Evolutionary conservation across 371 early-diverging fungal genomes (phyloP).

Genomic region (Actinomortierella wolfii): DNA sequence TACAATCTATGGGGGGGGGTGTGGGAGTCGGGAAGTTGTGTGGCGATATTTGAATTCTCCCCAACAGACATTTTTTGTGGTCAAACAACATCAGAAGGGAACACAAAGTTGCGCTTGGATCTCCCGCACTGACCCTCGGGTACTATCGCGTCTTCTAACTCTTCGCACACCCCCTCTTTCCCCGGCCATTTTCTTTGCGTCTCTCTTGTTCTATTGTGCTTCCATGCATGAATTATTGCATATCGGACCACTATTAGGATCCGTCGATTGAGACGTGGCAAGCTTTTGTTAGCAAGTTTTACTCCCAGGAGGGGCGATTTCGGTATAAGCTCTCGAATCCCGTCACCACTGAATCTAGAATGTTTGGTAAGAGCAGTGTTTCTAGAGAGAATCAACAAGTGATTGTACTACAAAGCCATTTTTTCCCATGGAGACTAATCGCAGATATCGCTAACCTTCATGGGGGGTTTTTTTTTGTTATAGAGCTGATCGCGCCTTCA

Average conservation of each 20-base stretch:
- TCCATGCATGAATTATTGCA: neutral
- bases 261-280: constrained; percentile 17
- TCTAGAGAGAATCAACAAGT: neutral
- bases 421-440: neutral
- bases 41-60: too few species aligned
- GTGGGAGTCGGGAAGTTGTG: too few species aligned
- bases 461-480: too few species aligned
- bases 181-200: neutral
- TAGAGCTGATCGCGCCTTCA: constrained; percentile 23
- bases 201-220: neutral
- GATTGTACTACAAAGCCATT: neutral
- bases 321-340: constrained; percentile 17
- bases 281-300: constrained; percentile 16
- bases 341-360: constrained; percentile 16
- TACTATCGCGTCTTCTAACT: neutral
- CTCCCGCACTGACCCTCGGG: neutral
- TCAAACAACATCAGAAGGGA: neutral
- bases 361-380: constrained; percentile 16
- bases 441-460: too few species aligned
- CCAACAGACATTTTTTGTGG: neutral
- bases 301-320: constrained; percentile 11
- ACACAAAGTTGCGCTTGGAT: neutral
- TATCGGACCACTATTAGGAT: constrained; percentile 7
- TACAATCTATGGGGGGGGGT: too few species aligned
- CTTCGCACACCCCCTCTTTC: neutral